Base-by-base conservation (phyloP, 2,329 filamentous ascomycete genomes). In the Tolypocladium sp. region DNA sequence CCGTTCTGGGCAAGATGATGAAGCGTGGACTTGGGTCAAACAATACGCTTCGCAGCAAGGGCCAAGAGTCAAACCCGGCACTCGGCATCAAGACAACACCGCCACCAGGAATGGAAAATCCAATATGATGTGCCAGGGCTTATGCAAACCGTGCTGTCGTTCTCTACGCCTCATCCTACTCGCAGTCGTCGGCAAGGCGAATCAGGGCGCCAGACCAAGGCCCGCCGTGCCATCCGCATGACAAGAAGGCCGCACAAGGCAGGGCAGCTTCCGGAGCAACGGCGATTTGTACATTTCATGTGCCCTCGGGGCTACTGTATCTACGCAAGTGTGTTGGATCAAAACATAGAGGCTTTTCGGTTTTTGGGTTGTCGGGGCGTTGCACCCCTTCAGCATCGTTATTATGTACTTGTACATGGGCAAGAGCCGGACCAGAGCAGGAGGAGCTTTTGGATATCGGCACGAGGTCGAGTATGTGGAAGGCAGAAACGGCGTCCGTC, bases 1-100 rank as follows among this genome's bases (percentile, higher is more conserved):
- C 89, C 1, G 87, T 94, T 0, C 74, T 97, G 1, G 91, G 91
- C 8, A 90, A 88, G 68, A 94, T 97, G 87, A 91, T 92, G 82
- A 92, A 89, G 74, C 83, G 91, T 56, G 88, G 88, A 2, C 70
- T 85, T 3, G 76, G 73, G 6, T 71, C 74, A 3, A 73, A 65
- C 60, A 72, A 72, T 33, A 71, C 72, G 5, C 38, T 63, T 20
- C 66, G 59, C 46, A 71, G 66, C 57, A 76, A 72, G 59, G 70
- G 66, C n/a, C 65, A 69, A 38, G 67, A 58, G 27, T 70, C 72
- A 4, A 71, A 66, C 46, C 63, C 69, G 3, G 68, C 67, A 4
- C 59, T 61, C 20, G 58, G 57, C 4, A 59, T 65, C 8, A 64
- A 60, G 46, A 57, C 62, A 6, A 66, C 66, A 3, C 67, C 71